These are phyloP conservation scores for Syncephalis plumigaleata DNA, from an alignment of 371 early-diverging fungal genomes.

Conservation along the genomic window DNA sequence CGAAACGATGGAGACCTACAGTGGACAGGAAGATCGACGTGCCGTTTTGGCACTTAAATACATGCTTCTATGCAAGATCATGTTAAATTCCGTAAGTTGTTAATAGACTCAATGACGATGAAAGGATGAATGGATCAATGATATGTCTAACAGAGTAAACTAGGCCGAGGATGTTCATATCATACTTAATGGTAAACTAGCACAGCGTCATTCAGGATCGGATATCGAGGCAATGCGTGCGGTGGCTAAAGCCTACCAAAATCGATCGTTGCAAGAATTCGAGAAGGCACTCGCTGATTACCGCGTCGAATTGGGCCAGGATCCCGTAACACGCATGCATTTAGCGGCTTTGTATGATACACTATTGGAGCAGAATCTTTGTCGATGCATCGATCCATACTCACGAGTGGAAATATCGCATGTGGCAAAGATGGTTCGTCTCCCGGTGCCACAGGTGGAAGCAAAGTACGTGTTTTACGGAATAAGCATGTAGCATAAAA, in stretches of 20 bases:
- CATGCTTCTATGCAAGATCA: conserved; percentile 95
- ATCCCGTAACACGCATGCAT: conserved; percentile 83
- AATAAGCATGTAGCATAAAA: background rate
- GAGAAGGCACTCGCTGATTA: conserved; percentile 64
- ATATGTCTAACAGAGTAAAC: background rate
- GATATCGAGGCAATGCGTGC: conserved; percentile 89
- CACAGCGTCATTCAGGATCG: conserved; percentile 48
- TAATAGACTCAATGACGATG: background rate
- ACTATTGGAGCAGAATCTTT: conserved; percentile 90
- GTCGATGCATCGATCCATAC: conserved; percentile 97
- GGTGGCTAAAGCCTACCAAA: conserved; percentile 83
- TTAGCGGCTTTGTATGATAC: conserved; percentile 87
- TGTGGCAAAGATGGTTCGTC: conserved; percentile 80
- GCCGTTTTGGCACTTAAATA: conserved; percentile 85
- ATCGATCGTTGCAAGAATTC: conserved; percentile 85
- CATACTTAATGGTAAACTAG: conserved; percentile 69
- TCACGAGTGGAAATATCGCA: conserved; percentile 92
- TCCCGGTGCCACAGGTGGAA: conserved; percentile 85
- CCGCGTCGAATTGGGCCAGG: conserved; percentile 56
- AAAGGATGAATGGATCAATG: background rate
- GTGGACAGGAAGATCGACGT: conserved; percentile 69
- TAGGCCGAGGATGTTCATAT: conserved; percentile 77
- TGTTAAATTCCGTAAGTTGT: conserved; percentile 67
- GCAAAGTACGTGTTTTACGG: conserved; percentile 64
- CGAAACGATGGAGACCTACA: conserved; percentile 90